Conservation (phyloP, 2,329 filamentous ascomycete species). For the Cladosporium sp. region DNA sequence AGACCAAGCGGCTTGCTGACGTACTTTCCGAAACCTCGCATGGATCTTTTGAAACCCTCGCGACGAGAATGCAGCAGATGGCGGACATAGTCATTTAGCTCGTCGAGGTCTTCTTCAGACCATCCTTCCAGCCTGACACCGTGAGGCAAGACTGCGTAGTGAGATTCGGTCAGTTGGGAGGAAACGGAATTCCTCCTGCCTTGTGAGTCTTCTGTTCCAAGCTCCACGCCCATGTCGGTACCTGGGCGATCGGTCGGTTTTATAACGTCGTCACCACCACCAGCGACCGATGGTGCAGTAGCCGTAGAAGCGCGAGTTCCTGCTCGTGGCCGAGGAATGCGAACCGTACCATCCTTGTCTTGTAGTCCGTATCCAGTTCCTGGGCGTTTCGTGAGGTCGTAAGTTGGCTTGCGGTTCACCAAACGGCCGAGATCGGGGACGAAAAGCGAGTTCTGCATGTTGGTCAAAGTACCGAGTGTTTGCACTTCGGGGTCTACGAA, state of each 20-base stretch:
- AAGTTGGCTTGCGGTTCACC: slow-evolving; percentile 72
- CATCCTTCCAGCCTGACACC: slow-evolving; percentile 67
- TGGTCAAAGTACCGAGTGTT: slow-evolving; percentile 75
- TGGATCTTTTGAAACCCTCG: slow-evolving; percentile 69
- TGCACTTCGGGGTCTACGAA: slow-evolving; percentile 72
- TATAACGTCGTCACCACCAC: not conserved
- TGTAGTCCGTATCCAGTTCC: slow-evolving; percentile 16
- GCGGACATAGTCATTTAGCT: slow-evolving; percentile 78
- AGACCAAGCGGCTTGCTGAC: slow-evolving; percentile 69
- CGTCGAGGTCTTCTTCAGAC: slow-evolving; percentile 65
- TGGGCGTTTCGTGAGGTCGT: slow-evolving; percentile 56
- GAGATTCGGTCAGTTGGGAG: slow-evolving; percentile 61
- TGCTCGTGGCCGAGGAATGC: slow-evolving; percentile 4
- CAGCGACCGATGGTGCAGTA: not conserved
- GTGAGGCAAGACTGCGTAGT: slow-evolving; percentile 74
- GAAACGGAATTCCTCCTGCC: slow-evolving; percentile 49
- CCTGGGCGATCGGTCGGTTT: not conserved
- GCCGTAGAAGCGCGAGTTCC: not conserved
- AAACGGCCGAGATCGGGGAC: slow-evolving; percentile 71
- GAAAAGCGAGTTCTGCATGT: slow-evolving; percentile 85
- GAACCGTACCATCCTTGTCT: not conserved
- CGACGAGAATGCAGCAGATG: slow-evolving; percentile 81
- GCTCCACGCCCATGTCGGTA: not conserved
- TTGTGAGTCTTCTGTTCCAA: not conserved
- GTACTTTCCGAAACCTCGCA: slow-evolving; percentile 78